Conservation (phyloP, 495 filamentous ascomycete species). For the Penicillium atrosanguineum region DNA sequence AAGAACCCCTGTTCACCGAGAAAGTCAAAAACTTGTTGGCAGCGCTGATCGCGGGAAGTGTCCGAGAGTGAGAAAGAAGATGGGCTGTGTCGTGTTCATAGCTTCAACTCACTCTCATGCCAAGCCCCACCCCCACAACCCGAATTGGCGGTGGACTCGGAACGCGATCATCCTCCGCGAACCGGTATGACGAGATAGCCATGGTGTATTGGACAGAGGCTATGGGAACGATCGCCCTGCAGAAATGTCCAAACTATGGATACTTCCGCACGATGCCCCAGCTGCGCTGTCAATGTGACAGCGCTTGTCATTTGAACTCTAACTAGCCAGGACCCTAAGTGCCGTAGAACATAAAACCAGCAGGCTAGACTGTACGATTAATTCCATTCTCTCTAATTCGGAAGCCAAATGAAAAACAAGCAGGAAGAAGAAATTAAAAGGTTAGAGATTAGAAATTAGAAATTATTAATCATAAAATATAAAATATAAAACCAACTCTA, state of each 20-base stretch:
- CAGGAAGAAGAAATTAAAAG: too few relatives aligned
- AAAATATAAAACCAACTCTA: neutral
- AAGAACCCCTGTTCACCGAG: conserved; percentile 6
- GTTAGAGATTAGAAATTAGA: too few relatives aligned
- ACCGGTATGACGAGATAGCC: neutral
- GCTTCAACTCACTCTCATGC: neutral
- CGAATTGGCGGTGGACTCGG: conserved; percentile 1
- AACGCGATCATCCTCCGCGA: conserved; percentile 7
- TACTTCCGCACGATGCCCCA: neutral
- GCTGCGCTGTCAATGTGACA: neutral
- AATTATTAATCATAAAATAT: neutral
- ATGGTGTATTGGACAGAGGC: neutral
- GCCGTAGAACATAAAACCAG: neutral
- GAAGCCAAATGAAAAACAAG: neutral
- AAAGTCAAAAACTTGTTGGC: conserved; percentile 8
- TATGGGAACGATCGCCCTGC: neutral
- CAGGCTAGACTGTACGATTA: neutral
- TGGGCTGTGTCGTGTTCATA: neutral
- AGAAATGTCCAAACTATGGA: neutral
- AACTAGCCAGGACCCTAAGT: neutral
- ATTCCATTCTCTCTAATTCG: neutral
- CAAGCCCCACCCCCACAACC: conserved; percentile 20
- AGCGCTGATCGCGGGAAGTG: conserved; percentile 13
- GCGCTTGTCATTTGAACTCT: neutral
- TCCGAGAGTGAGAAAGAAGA: neutral